Conservation (phyloP, 768 basidiomycete genomes). For the Tylopilus vinaceipallidus region DNA sequence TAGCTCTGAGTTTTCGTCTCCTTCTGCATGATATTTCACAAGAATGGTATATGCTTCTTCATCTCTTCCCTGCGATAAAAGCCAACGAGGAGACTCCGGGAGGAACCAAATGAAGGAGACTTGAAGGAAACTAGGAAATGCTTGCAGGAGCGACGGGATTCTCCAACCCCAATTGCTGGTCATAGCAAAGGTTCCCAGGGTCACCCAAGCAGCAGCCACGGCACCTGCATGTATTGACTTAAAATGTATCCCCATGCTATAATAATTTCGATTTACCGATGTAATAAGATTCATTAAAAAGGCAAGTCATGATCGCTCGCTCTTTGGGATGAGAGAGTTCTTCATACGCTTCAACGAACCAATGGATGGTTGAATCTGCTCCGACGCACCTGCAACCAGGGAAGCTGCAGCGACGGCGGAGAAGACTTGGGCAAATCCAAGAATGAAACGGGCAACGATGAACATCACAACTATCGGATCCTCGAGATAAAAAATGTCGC, state of each 20-base stretch:
- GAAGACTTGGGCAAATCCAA: slow-evolving; percentile 13
- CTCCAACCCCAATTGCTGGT: slow-evolving; percentile 62
- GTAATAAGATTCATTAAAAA: slow-evolving; percentile 11
- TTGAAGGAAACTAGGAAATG: slow-evolving; percentile 52
- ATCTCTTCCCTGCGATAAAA: slow-evolving; percentile 53
- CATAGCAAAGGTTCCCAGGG: slow-evolving; percentile 64
- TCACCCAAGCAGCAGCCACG: slow-evolving; percentile 45
- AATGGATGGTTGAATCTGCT: no score
- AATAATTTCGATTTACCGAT: slow-evolving; percentile 7
- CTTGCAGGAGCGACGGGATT: slow-evolving; percentile 59
- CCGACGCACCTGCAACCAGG: slow-evolving; percentile 18
- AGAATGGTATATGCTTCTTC: slow-evolving; percentile 49
- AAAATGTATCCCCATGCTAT: no score
- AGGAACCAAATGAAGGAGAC: slow-evolving; percentile 54
- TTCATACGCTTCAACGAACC: neutral
- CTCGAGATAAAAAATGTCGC: neutral
- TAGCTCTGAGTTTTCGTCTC: slow-evolving; percentile 48
- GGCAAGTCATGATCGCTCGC: slow-evolving; percentile 11
- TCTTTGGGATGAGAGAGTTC: slow-evolving; percentile 26
- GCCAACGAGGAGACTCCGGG: slow-evolving; percentile 67
- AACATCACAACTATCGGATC: slow-evolving; percentile 13
- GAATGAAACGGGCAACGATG: slow-evolving; percentile 15
- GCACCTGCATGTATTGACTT: slow-evolving; percentile 10
- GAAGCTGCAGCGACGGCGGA: slow-evolving; percentile 21
- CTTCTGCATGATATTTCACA: slow-evolving; percentile 60